phyloP scores from a whole-genome alignment of 306 rosid genomes.

The Dryas octopetala region DNA sequence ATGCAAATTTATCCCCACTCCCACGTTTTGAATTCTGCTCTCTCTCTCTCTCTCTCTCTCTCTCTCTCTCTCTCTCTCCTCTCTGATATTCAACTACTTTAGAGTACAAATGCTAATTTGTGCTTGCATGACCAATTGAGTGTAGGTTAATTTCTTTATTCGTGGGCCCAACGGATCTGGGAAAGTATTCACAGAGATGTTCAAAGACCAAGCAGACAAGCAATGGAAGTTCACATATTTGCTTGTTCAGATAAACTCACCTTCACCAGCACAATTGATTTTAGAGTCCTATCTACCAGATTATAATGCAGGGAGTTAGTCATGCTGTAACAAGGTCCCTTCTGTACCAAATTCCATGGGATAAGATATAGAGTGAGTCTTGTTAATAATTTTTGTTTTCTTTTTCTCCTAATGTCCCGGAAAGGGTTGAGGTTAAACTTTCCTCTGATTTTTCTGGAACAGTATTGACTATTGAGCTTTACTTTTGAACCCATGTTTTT shows the following conservation, averaged over 20 bases:
- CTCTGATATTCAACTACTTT: background rate
- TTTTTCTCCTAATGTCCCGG: background rate
- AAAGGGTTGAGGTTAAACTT: slow-evolving; percentile 20
- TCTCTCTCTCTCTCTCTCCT: background rate
- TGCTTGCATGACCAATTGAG: slow-evolving; percentile 18
- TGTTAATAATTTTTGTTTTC: slow-evolving; percentile 28
- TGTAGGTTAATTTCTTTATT: slow-evolving; percentile 81
- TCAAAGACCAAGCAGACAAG: slow-evolving; percentile 64
- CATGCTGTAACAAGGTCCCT: slow-evolving; percentile 26
- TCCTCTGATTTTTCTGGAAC: background rate
- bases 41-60: background rate
- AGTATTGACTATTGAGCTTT: background rate
- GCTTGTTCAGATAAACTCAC: slow-evolving; percentile 79
- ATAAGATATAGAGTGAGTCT: slow-evolving; percentile 10
- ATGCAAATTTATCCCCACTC: background rate
- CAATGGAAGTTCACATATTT: slow-evolving; percentile 84
- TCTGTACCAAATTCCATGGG: slow-evolving; percentile 33
- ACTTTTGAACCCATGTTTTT: slow-evolving; percentile 5
- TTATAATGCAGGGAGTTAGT: slow-evolving; percentile 36
- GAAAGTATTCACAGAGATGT: slow-evolving; percentile 83
- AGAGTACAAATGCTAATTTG: slow-evolving; percentile 6
- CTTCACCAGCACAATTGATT: slow-evolving; percentile 72
- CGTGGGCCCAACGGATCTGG: slow-evolving; percentile 95
- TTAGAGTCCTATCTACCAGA: slow-evolving; percentile 87
- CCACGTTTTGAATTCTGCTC: background rate